These are phyloP conservation scores for Royoungia palumana DNA, from an alignment of 768 basidiomycete species.

Conservation along the genomic window DNA sequence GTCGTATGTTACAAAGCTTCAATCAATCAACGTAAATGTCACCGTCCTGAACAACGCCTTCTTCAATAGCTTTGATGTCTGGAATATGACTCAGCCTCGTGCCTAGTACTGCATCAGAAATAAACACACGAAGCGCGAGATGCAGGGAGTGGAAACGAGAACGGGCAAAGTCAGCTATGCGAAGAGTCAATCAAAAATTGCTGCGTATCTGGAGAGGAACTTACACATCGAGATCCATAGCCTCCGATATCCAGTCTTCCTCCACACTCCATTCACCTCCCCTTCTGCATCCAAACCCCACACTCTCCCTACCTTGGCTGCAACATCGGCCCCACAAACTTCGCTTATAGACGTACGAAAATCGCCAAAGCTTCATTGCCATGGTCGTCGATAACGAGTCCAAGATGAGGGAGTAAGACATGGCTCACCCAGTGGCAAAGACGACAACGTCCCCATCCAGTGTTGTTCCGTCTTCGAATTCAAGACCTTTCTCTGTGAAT, in stretches of 20 bases:
- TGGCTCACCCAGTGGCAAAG: conserved; percentile 34
- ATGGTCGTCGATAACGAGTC: not conserved
- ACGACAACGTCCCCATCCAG: conserved; percentile 31
- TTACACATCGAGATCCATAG: conserved; percentile 29
- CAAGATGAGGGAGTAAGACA: not conserved
- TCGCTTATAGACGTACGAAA: conserved; percentile 36
- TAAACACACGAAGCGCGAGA: conserved; percentile 27
- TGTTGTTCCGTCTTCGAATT: conserved; percentile 25
- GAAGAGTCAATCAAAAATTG: not conserved
- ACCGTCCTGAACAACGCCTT: conserved; percentile 17
- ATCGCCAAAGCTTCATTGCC: conserved; percentile 42
- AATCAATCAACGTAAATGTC: too few relatives aligned
- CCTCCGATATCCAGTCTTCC: conserved; percentile 35
- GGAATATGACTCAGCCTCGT: conserved; percentile 1
- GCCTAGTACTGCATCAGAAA: not conserved
- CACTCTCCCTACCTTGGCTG: conserved; percentile 45
- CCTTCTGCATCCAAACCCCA: conserved; percentile 69
- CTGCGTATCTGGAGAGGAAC: not conserved
- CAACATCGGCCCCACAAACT: conserved; percentile 47
- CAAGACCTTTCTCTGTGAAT: conserved; percentile 29
- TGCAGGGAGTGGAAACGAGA: conserved; percentile 28
- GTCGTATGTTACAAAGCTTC: too few relatives aligned
- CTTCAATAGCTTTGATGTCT: conserved; percentile 32
- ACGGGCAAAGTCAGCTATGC: conserved; percentile 19
- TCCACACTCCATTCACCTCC: conserved; percentile 46